Evolutionary conservation across 495 filamentous ascomycete genomes (phyloP).

Genomic region (Bryoglossum gracile): DNA sequence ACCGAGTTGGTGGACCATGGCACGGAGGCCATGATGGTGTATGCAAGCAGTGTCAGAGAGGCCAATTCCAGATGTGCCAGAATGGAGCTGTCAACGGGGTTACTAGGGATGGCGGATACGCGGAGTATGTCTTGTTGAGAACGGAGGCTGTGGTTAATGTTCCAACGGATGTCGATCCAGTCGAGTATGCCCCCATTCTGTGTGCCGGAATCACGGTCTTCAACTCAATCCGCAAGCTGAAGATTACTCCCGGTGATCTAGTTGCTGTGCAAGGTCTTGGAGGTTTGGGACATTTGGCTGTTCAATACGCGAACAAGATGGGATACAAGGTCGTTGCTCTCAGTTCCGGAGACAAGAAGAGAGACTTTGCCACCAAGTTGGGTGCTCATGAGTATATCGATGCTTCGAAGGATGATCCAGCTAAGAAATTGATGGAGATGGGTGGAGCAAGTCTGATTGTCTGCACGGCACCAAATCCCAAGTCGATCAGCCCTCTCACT

Average conservation of each 20-base stretch:
- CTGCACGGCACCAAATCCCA: slow-evolving; percentile 52
- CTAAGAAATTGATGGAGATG: slow-evolving; percentile 42
- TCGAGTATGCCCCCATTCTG: slow-evolving; percentile 56
- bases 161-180: slow-evolving; percentile 48
- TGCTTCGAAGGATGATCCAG: slow-evolving; percentile 44
- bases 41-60: slow-evolving; percentile 42
- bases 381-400: slow-evolving; percentile 67
- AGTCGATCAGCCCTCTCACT: slow-evolving; percentile 46
- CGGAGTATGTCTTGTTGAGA: slow-evolving; percentile 55
- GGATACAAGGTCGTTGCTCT: slow-evolving; percentile 60
- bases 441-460: slow-evolving; percentile 59
- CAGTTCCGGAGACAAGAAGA: slow-evolving; percentile 49
- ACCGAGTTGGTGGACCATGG: slow-evolving; percentile 48
- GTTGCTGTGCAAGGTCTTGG: slow-evolving; percentile 62
- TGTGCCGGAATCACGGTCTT: slow-evolving; percentile 70
- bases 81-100: slow-evolving; percentile 44
- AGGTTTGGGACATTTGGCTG: slow-evolving; percentile 58
- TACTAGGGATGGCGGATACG: slow-evolving; percentile 49
- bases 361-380: slow-evolving; percentile 49
- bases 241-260: slow-evolving; percentile 46
- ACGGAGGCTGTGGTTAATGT: slow-evolving; percentile 58
- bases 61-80: slow-evolving; percentile 49
- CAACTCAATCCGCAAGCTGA: slow-evolving; percentile 59
- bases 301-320: slow-evolving; percentile 46
- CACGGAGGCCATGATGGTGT: slow-evolving; percentile 46